Evolutionary conservation across 768 basidiomycete species (phyloP).

Genomic region (Porphyrellus cyaneotinctus): DNA sequence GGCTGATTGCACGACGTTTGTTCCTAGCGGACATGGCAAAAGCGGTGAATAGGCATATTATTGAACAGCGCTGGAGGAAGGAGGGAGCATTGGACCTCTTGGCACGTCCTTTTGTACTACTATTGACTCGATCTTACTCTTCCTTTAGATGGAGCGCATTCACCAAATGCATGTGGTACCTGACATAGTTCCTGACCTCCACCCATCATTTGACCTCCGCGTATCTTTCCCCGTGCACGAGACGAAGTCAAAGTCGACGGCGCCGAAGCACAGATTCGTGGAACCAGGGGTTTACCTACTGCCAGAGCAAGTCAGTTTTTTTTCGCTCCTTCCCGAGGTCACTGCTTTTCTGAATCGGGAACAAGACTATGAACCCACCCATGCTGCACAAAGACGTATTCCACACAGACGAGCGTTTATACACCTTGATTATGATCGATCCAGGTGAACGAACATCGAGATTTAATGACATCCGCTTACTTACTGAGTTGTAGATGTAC

Average conservation of each 20-base stretch:
- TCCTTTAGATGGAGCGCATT: constrained; percentile 80
- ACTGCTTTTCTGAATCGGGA: neutral
- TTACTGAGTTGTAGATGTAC: constrained; percentile 59
- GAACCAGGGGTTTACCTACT: constrained; percentile 68
- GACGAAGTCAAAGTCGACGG: constrained; percentile 19
- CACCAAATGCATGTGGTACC: constrained; percentile 90
- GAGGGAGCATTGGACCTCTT: constrained; percentile 81
- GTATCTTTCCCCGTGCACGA: constrained; percentile 47
- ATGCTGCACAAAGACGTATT: constrained; percentile 70
- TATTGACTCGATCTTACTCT: neutral
- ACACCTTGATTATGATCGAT: constrained; percentile 88
- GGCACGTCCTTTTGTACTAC: constrained; percentile 34
- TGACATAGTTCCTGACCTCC: constrained; percentile 70
- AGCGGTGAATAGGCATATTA: constrained; percentile 69
- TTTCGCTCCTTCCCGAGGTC: neutral
- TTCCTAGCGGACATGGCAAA: constrained; percentile 60
- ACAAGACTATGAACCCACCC: constrained; percentile 63
- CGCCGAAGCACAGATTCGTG: constrained; percentile 38
- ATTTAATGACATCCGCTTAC: neutral
- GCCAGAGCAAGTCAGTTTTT: constrained; percentile 58
- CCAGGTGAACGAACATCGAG: constrained; percentile 52
- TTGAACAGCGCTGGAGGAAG: constrained; percentile 82
- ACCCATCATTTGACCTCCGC: constrained; percentile 71
- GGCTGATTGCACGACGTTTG: neutral
- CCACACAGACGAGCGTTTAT: constrained; percentile 74